Conservation (phyloP, 2,329 filamentous ascomycete genomes). For the Ophiosphaerella korrae region DNA sequence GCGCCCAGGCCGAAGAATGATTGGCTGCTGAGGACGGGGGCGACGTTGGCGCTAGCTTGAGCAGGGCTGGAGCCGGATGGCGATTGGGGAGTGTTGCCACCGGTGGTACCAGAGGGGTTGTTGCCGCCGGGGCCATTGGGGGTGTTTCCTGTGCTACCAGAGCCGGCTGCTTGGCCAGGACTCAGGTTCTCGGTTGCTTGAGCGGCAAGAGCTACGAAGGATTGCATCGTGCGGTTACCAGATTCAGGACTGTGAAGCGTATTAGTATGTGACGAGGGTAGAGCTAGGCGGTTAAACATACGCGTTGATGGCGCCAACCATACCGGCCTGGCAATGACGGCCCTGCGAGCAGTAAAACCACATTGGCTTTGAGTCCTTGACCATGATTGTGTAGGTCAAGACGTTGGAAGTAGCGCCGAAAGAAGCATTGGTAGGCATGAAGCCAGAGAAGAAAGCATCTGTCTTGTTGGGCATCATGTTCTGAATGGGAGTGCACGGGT, state of each 20-base stretch:
- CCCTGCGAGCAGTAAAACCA: constrained; percentile 81
- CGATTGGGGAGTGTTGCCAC: constrained; percentile 11
- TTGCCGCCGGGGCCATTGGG: constrained; percentile 5
- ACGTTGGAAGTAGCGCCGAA: constrained; percentile 45
- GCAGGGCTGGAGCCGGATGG: constrained; percentile 24
- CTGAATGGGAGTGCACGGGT: constrained; percentile 68
- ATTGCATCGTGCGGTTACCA: constrained; percentile 44
- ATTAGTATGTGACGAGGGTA: constrained; percentile 22
- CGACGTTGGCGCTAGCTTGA: constrained; percentile 32
- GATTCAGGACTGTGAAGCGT: constrained; percentile 25
- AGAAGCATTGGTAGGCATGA: constrained; percentile 61
- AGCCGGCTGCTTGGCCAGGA: constrained; percentile 43
- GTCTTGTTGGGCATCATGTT: constrained; percentile 52
- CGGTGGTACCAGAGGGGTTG: constrained; percentile 7
- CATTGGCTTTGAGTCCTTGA: constrained; percentile 72
- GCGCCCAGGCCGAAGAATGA: constrained; percentile 33
- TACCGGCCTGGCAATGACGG: constrained; percentile 75
- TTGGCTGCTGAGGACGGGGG: constrained; percentile 27
- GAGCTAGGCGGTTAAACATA: constrained; percentile 49
- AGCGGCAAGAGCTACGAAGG: constrained; percentile 46
- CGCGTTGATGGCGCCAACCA: constrained; percentile 80
- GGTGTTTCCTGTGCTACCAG: constrained; percentile 16
- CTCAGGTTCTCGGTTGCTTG: constrained; percentile 49
- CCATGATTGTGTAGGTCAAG: constrained; percentile 72
- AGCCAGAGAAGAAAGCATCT: constrained; percentile 67